Conservation (phyloP, 352 stramenopile species). For the Lagenidium sp. region DNA sequence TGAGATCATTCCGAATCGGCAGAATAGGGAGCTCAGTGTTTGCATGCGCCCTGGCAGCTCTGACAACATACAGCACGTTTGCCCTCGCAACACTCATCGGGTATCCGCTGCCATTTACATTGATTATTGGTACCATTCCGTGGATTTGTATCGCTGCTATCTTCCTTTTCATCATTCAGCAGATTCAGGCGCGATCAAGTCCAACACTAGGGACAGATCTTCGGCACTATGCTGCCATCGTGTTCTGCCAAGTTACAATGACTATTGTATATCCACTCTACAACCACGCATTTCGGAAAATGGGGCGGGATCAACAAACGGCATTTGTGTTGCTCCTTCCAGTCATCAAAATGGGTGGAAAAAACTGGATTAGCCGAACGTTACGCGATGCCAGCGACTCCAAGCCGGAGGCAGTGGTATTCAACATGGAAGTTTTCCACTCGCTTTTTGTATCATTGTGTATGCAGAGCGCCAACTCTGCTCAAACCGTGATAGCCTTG, state of each 20-base stretch:
- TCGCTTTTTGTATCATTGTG: slow-evolving; percentile 9
- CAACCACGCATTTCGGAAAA: slow-evolving; percentile 3
- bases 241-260: slow-evolving; percentile 5
- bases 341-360: slow-evolving; percentile 24
- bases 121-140: slow-evolving; percentile 19
- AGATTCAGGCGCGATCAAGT: background rate
- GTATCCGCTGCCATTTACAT: slow-evolving; percentile 28
- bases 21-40: slow-evolving; percentile 2
- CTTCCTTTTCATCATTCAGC: background rate
- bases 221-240: background rate
- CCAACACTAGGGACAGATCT: background rate
- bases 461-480: slow-evolving; percentile 4
- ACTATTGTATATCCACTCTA: slow-evolving; percentile 9
- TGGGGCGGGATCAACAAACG: slow-evolving; percentile 6
- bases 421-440: slow-evolving; percentile 11
- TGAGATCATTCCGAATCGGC: background rate
- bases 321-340: slow-evolving; percentile 16
- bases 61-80: background rate
- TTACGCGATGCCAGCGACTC: slow-evolving; percentile 10
- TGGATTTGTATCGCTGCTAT: slow-evolving; percentile 15
- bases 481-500: background rate
- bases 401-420: slow-evolving; percentile 12
- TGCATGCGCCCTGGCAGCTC: background rate
- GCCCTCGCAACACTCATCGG: slow-evolving; percentile 8
- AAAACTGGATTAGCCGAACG: slow-evolving; percentile 22